phyloP scores from a whole-genome alignment of 2,329 filamentous ascomycete genomes.

The Ambrosiella cleistominuta region DNA sequence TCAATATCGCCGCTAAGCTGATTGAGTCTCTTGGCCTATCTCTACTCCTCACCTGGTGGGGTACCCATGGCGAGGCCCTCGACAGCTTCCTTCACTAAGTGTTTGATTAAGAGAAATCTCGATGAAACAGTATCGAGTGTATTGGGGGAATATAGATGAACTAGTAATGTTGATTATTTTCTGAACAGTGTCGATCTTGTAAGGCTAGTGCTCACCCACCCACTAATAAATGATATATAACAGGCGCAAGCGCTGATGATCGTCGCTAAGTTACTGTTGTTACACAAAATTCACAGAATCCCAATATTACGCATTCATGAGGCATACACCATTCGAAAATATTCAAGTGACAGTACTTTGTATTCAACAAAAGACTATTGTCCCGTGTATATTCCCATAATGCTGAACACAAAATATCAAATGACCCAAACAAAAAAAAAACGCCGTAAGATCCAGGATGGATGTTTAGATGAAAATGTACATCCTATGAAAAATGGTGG shows the following conservation, averaged over 20 bases:
- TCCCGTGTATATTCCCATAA: conserved; percentile 12
- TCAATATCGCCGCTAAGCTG: conserved; percentile 66
- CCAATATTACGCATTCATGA: not conserved
- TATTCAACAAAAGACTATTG: conserved; percentile 11
- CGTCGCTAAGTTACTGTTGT: not conserved
- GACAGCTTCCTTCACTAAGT: conserved; percentile 28
- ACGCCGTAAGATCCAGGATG: not conserved
- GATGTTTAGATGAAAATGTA: not conserved
- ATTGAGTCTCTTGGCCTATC: conserved; percentile 87
- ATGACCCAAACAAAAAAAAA: conserved; percentile 12
- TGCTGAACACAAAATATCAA: conserved; percentile 13
- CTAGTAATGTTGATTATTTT: no score
- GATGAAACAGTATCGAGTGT: not conserved
- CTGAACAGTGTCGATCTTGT: no score
- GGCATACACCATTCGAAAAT: not conserved
- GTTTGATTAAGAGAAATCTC: not conserved
- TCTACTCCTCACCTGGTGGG: conserved; percentile 93
- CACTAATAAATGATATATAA: no score
- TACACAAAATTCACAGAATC: not conserved
- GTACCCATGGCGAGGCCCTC: conserved; percentile 84
- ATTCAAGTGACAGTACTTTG: conserved; percentile 9
- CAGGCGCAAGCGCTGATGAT: no score
- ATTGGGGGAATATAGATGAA: no score
- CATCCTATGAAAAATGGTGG: not conserved
- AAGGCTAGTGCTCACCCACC: no score